These are phyloP conservation scores for Candida cerambycidarum DNA, from an alignment of 805 yeast genomes.

Conservation along the genomic window DNA sequence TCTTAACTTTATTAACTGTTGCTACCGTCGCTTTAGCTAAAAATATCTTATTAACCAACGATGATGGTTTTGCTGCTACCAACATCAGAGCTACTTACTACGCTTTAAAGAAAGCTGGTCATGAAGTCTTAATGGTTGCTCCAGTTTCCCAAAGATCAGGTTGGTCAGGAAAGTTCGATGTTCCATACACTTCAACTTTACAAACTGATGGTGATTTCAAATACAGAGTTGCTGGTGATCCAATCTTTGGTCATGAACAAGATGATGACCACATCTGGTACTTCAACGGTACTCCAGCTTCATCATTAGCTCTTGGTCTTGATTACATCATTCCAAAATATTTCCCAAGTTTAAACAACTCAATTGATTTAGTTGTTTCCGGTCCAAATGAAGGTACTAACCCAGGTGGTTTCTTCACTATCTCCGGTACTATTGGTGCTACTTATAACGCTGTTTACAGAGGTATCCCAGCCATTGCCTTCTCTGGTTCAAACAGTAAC, in stretches of 20 bases:
- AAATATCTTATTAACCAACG: constrained; percentile 42
- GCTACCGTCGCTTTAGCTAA: constrained; percentile 19
- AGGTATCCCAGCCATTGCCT: constrained; percentile 50
- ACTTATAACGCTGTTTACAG: constrained; percentile 48
- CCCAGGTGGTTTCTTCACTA: constrained; percentile 38
- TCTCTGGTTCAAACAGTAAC: constrained; percentile 51
- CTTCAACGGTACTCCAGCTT: constrained; percentile 57
- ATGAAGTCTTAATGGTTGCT: constrained; percentile 48
- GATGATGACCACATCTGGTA: constrained; percentile 45
- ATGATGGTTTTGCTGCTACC: constrained; percentile 57
- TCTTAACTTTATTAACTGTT: constrained; percentile 45
- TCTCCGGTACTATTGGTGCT: constrained; percentile 56
- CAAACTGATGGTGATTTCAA: constrained; percentile 44
- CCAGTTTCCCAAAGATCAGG: constrained; percentile 53
- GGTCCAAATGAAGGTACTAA: constrained; percentile 58
- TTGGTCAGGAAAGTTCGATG: constrained; percentile 51
- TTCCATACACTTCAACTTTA: constrained; percentile 34
- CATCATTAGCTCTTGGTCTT: constrained; percentile 49
- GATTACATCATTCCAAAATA: constrained; percentile 47
- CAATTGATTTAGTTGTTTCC: constrained; percentile 49
- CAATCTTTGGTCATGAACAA: constrained; percentile 54
- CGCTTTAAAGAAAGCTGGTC: constrained; percentile 46
- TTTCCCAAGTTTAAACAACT: constrained; percentile 34
- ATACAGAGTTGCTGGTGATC: constrained; percentile 47
- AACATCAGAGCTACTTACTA: constrained; percentile 55